Percentiles rank a stretch among this genome's conserved stretches.
phyloP scores from a whole-genome alignment of 2,329 filamentous ascomycete species.

The Diaporthe humulicola region DNA sequence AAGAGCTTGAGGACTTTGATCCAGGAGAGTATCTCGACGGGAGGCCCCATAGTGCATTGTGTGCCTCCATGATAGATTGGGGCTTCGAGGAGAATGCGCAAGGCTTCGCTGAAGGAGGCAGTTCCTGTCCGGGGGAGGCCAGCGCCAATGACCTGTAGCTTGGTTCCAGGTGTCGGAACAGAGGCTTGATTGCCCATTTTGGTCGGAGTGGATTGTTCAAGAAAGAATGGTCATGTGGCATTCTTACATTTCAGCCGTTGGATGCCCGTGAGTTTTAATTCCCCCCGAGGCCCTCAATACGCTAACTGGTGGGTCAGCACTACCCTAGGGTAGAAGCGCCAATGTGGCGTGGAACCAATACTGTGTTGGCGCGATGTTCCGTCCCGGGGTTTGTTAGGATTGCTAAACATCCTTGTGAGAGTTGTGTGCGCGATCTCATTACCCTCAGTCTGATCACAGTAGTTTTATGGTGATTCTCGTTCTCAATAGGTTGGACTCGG shows the following conservation, averaged over 20 bases:
- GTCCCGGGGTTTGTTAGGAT: background rate
- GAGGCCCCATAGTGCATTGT: background rate
- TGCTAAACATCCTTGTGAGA: background rate
- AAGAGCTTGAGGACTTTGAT: constrained; percentile 4
- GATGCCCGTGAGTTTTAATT: background rate
- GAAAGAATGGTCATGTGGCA: background rate
- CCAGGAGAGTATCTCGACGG: background rate
- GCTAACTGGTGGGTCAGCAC: background rate
- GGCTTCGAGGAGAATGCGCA: background rate
- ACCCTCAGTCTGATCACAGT: background rate
- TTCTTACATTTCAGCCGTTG: background rate
- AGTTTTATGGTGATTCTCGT: background rate
- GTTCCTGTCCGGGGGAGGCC: constrained; percentile 12
- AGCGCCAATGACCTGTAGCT: background rate
- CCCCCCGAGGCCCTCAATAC: background rate
- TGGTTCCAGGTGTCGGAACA: background rate
- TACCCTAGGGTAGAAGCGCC: constrained; percentile 3
- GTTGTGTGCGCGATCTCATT: too few species aligned
- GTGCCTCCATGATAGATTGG: constrained; percentile 12
- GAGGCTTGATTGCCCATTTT: constrained; percentile 3
- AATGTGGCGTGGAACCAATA: background rate
- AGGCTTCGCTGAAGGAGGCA: constrained; percentile 17
- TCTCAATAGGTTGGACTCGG: background rate
- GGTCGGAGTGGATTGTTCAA: background rate
- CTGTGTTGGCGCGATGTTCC: background rate